phyloP scores from a whole-genome alignment of 352 stramenopile genomes.

The Phytophthora colocasiae region DNA sequence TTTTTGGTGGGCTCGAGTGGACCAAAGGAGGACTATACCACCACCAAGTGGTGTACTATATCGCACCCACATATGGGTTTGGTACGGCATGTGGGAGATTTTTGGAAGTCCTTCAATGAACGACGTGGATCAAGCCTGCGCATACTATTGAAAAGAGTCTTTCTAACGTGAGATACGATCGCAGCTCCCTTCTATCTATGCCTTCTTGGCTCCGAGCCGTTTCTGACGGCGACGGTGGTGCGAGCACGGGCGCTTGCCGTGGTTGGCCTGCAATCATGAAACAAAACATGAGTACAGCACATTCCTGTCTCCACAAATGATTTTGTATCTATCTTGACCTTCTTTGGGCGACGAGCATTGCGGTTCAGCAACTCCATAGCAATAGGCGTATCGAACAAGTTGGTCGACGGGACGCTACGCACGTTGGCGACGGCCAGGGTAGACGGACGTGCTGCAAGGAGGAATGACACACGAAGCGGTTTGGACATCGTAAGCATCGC shows the following conservation, averaged over 20 bases:
- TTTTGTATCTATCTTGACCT: constrained; percentile 41
- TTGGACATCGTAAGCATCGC: too few relatives aligned
- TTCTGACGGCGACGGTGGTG: constrained; percentile 82
- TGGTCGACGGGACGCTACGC: constrained; percentile 44
- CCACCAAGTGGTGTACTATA: too few relatives aligned
- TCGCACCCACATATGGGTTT: too few relatives aligned
- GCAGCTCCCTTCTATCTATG: constrained; percentile 18
- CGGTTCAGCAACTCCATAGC: constrained; percentile 85
- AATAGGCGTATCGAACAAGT: constrained; percentile 43
- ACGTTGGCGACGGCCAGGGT: constrained; percentile 43
- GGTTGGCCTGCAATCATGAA: constrained; percentile 64
- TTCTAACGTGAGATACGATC: constrained; percentile 16
- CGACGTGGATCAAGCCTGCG: constrained; percentile 21
- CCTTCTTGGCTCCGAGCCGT: constrained; percentile 64
- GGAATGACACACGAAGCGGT: constrained; percentile 6
- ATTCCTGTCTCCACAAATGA: too few relatives aligned
- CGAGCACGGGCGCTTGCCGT: constrained; percentile 88
- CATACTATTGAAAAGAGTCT: constrained; percentile 26
- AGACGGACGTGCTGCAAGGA: constrained; percentile 27
- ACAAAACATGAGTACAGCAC: background rate
- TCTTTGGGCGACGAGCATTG: constrained; percentile 85
- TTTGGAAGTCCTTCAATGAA: too few relatives aligned
- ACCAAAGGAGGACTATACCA: too few relatives aligned
- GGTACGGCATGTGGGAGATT: too few relatives aligned
- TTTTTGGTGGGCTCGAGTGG: too few relatives aligned